Evolutionary conservation across 108 stramenopile genomes (phyloP).

Genomic region (Nitzschia putrida): DNA sequence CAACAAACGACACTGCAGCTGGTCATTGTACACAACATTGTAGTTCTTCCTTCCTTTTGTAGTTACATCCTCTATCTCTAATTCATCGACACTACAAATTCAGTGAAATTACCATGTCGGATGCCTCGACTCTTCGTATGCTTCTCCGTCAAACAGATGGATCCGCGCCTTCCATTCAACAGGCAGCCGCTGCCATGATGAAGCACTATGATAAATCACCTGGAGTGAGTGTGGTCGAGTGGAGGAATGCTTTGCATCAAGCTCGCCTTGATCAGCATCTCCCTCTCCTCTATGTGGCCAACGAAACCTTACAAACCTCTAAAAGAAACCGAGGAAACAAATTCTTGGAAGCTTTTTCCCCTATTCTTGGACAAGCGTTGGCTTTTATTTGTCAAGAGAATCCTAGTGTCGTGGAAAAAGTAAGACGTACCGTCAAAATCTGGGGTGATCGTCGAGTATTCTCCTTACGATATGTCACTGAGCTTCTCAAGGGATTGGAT

Average conservation of each 20-base stretch:
- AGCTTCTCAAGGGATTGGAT: slow-evolving; percentile 72
- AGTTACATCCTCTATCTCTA: too few relatives aligned
- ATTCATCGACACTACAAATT: too few relatives aligned
- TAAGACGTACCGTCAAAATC: slow-evolving; percentile 80
- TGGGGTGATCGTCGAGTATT: slow-evolving; percentile 85
- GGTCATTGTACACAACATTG: too few relatives aligned
- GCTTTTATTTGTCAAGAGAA: slow-evolving; percentile 54
- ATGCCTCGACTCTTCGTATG: slow-evolving; percentile 22
- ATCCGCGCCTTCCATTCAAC: slow-evolving; percentile 67
- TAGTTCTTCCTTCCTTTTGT: too few relatives aligned
- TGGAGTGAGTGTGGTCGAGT: slow-evolving; percentile 72
- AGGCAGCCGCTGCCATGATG: slow-evolving; percentile 77
- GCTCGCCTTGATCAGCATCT: slow-evolving; percentile 52
- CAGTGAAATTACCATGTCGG: slow-evolving; percentile 12
- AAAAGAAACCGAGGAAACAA: slow-evolving; percentile 86
- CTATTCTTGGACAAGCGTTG: slow-evolving; percentile 69
- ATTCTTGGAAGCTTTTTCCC: slow-evolving; percentile 81
- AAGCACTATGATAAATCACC: slow-evolving; percentile 71
- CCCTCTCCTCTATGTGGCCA: slow-evolving; percentile 84
- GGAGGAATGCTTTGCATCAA: slow-evolving; percentile 71
- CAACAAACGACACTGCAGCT: too few relatives aligned
- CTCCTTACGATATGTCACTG: slow-evolving; percentile 71
- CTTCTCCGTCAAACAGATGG: slow-evolving; percentile 30
- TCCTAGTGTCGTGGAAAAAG: slow-evolving; percentile 57
- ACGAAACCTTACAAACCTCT: slow-evolving; percentile 81